Base-by-base conservation (phyloP, 73 alveolate species). In the Paramecium sexaurelia region DNA sequence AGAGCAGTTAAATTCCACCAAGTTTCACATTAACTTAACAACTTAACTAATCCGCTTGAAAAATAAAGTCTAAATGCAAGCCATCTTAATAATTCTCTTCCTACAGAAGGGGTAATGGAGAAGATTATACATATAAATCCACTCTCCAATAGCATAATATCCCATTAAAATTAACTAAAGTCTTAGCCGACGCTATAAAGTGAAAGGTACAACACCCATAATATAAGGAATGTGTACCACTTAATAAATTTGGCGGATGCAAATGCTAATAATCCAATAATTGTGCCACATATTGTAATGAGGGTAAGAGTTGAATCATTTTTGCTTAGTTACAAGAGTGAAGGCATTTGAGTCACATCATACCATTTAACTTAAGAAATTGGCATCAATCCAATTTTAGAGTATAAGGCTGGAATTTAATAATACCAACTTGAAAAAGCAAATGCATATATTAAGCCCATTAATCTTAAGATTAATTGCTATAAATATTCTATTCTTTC, bases 1-100 rank as follows among this genome's bases (percentile, higher is more conserved):
- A 96, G 93, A 1, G 99, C 99, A 32, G 98, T 94, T 24, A 96
- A 71, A 4, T 92, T 92, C 98, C 99, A 96, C 98, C 99, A 96
- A 0, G 99, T 96, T 20, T 95, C 95, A 71, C 99, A 96, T 37
- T 85, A 5, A 43, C 93, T 86, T 56, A 55, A n/a, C 11, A 96
- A 69, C 85, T 96, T 96, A 1, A 95, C 96, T 17, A 93, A 47
- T 35, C 99, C 99, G 92, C 97, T 92, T 9, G 95, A 94, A 66
- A 95, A 93, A 93, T 95, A 95, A 10, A 95, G 94, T 90, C 96
- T 96, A 56, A 96, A 95, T 19, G 89, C 68, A 1, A 96, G 92
- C 95, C 95, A 96, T 94, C 96, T 85, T 0, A 95, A 9, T 45
- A 95, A 45, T 75, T 96, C 98, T 94, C 96, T 95, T 35, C 92